A percentile compares a stretch with the other conserved stretches of the same genome.
Evolutionary conservation across 1,284 basidiomycete genomes (phyloP).

Genomic region (Ganoderma resinaceum): DNA sequence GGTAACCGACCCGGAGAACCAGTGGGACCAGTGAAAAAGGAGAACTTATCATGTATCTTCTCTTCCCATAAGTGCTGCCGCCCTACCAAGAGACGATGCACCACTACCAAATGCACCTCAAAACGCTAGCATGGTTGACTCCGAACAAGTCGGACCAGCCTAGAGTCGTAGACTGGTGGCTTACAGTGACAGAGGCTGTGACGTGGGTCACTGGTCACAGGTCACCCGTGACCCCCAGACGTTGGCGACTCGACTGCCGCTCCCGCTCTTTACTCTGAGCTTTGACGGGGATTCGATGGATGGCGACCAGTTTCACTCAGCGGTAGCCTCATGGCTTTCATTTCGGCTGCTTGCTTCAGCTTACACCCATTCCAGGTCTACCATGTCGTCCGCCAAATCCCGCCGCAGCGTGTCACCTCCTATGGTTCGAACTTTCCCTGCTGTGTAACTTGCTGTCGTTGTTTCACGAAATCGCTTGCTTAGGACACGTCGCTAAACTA

Average conservation of each 20-base stretch:
- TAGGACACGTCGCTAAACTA: slow-evolving; percentile 85
- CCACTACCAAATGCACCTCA: no score
- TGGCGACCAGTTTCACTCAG: slow-evolving; percentile 35
- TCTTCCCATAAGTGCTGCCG: no score
- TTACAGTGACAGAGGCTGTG: background rate
- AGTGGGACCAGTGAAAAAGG: no score
- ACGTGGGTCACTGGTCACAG: no score
- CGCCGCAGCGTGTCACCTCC: slow-evolving; percentile 66
- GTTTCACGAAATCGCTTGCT: background rate
- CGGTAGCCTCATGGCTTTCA: background rate
- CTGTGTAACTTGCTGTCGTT: background rate
- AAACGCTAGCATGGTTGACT: no score
- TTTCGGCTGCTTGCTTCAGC: background rate
- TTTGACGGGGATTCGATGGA: slow-evolving; percentile 24
- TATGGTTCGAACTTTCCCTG: slow-evolving; percentile 58
- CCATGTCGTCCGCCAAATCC: slow-evolving; percentile 69
- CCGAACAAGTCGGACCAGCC: no score
- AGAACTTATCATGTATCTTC: no score
- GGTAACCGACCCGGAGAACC: no score
- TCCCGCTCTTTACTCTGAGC: background rate
- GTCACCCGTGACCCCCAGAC: background rate
- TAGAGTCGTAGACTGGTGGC: no score
- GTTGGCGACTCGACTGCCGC: no score
- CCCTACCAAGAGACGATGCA: no score
- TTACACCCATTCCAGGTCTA: slow-evolving; percentile 59